Conservation (phyloP, 2,329 filamentous ascomycete species). For the Neofusicoccum umdonicola region DNA sequence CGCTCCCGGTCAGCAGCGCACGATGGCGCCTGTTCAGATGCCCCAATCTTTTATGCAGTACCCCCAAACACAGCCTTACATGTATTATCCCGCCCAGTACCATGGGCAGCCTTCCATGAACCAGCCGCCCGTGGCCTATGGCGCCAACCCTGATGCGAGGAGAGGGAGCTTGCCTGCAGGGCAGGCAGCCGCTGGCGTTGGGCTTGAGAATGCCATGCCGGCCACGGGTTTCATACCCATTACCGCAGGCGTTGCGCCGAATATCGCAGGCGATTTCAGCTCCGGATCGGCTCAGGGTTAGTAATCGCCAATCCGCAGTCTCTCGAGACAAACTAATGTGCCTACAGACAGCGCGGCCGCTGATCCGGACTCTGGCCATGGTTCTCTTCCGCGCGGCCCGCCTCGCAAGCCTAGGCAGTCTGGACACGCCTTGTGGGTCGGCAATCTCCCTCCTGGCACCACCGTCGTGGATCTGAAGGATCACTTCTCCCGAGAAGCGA, state of each 20-base stretch:
- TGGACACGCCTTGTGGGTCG: slow-evolving; percentile 93
- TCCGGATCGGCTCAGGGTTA: slow-evolving; percentile 26
- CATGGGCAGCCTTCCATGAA: slow-evolving; percentile 25
- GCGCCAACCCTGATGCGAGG: slow-evolving; percentile 30
- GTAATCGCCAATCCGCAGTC: neutral
- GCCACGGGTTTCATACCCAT: neutral
- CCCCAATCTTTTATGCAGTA: slow-evolving; percentile 11
- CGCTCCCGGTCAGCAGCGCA: slow-evolving; percentile 5
- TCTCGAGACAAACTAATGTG: neutral
- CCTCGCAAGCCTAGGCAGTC: slow-evolving; percentile 65
- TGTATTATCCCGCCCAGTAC: slow-evolving; percentile 13
- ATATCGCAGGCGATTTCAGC: neutral
- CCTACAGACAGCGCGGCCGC: neutral
- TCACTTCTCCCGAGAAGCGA: slow-evolving; percentile 79
- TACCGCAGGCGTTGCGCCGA: neutral
- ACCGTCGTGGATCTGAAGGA: slow-evolving; percentile 82
- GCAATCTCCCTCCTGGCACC: slow-evolving; percentile 83
- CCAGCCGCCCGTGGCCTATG: slow-evolving; percentile 27
- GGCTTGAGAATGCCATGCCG: neutral
- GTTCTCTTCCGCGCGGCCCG: slow-evolving; percentile 56
- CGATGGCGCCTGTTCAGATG: slow-evolving; percentile 6
- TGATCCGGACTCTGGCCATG: slow-evolving; percentile 20
- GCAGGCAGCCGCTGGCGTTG: slow-evolving; percentile 3
- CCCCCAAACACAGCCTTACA: slow-evolving; percentile 14
- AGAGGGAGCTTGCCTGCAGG: slow-evolving; percentile 27